Evolutionary conservation across 306 rosid genomes (phyloP), one percentile per base, ranked within the genome.

Genomic region (Trifolium repens): DNA sequence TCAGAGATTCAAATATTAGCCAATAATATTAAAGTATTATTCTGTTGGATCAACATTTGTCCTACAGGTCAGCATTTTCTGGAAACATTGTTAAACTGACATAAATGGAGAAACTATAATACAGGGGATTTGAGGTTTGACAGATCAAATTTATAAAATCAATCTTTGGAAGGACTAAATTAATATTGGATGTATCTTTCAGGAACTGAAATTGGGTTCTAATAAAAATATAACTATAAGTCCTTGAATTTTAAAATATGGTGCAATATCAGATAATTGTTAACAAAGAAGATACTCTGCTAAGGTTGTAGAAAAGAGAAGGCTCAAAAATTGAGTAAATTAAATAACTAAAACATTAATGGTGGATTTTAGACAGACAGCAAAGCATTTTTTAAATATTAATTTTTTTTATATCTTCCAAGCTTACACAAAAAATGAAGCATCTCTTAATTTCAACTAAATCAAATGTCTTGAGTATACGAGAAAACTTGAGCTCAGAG

Each of bases 401-500:
- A 0, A 49, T 22, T 5, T 77, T 26, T 69, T 46, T 3, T 24
- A 26, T 37, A 42, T 54, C 11, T 69, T 34, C 40, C 17, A 44
- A 13, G 24, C 42, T 69, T 34, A 15, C 50, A 59, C 69, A 77
- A 59, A 69, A 32, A 32, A 16, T 9, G 43, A 15, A 69, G 19
- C 63, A 46, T 35, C 30, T 16, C 40, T 44, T 68, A 30, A 54
- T 19, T 68, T 44, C 61, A 68, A 32, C 42, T 34, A 77, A 76
- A 55, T 67, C 74, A 76, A 76, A 57, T 53, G 39, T 7, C 22
- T 70, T 70, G 67, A 17, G 59, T 54, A 16, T 47, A 76, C 10
- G 42, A 76, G 17, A 76, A 26, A 75, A 39, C 27, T 50, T 19
- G 40, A 67, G 73, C 79, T 65, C 22, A 16, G 34, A 76, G 73